Conservation (phyloP, 768 basidiomycete species). For the Lactarius tabidus region DNA sequence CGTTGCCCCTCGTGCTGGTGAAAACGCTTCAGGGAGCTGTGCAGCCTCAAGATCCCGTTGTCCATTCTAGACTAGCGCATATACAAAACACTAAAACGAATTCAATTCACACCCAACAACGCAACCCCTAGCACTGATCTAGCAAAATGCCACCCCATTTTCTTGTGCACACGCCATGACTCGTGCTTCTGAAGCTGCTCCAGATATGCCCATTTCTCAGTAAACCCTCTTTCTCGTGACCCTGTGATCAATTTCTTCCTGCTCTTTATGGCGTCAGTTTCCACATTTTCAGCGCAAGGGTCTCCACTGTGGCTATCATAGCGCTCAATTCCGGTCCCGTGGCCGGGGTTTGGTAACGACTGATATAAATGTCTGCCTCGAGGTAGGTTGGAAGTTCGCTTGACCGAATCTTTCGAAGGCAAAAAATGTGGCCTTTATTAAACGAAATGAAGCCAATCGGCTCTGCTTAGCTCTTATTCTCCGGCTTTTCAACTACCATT, state of each 20-base stretch:
- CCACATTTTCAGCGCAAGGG: background rate
- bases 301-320: background rate
- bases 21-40: slow-evolving; percentile 1
- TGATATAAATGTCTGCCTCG: slow-evolving; percentile 3
- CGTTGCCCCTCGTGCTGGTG: slow-evolving; percentile 14
- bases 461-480: slow-evolving; percentile 3
- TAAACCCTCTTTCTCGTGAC: background rate
- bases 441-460: background rate
- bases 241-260: background rate
- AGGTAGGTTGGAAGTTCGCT: slow-evolving; percentile 2
- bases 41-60: background rate
- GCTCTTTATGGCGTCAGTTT: background rate
- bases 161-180: background rate
- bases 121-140: background rate
- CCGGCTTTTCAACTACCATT: background rate
- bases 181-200: background rate
- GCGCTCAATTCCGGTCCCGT: background rate
- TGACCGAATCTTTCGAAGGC: background rate
- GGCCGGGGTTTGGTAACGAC: background rate
- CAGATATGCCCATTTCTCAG: background rate
- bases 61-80: background rate
- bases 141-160: background rate
- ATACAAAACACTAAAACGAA: background rate
- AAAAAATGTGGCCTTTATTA: background rate
- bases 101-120: slow-evolving; percentile 1